Evolutionary conservation across 257 asterid genomes (phyloP), one percentile per base, ranked within the genome.

Genomic region (Leptodermis oblonga): DNA sequence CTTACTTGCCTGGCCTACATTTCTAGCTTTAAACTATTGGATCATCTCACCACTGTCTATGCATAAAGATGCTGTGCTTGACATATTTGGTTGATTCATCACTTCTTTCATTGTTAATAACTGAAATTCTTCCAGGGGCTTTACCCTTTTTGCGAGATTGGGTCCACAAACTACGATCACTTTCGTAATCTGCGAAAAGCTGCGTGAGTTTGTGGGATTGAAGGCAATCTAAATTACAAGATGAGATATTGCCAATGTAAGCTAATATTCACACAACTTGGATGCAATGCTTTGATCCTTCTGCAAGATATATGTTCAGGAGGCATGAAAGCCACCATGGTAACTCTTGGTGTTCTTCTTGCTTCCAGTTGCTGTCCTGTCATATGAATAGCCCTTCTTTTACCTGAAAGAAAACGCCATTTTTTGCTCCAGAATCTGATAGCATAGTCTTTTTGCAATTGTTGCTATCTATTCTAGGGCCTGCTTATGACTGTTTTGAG

Each of bases 121-220:
- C 58, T 65, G 30, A 30, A 70, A 68, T 48, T 71, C 30, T 55
- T 48, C 75, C 86, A 93, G 99, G 76, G 95, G 96, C 77, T 74
- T 93, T 43, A 82, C 97, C 5, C 84, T 90, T 71, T 90, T 93
- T 55, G 95, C 96, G 49, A 88, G 97, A 87, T 80, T 93, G 85
- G 95, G 92, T 39, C 96, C 96, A 30, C 99, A 93, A 83, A 93
- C 97, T 11, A 87, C 88, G 54, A 87, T 94, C 65, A 94, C 97
- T 59, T 91, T 93, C 70, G 80, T 94, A 79, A 75, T 91, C 70
- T 94, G 90, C 13, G 99, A 94, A 88, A 87, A 94, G 84, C 86
- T 93, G 60, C 90, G 97, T 1, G 85, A 82, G 62, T 77, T 87
- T 67, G 88, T 90, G 2, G 99, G 97, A 70, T 68, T 94, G 45